phyloP scores from a whole-genome alignment of 2,329 filamentous ascomycete genomes.

The Aspergillus tanneri region DNA sequence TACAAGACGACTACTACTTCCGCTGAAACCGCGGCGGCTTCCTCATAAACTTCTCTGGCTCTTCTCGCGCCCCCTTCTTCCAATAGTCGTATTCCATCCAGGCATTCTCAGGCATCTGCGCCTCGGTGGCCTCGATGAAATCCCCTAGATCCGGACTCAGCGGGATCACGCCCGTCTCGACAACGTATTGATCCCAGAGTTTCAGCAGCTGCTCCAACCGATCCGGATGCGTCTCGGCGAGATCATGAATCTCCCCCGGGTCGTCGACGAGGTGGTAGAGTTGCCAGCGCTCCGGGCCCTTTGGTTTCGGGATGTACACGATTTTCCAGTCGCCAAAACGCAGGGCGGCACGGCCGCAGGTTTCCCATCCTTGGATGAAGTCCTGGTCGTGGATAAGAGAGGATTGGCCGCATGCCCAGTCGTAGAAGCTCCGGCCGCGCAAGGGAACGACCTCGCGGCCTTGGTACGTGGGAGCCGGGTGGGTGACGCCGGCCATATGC shows the following conservation, averaged over 20 bases:
- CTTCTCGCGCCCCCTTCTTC: constrained; percentile 54
- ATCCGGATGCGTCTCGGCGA: constrained; percentile 44
- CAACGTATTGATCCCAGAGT: constrained; percentile 58
- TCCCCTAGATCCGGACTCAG: constrained; percentile 58
- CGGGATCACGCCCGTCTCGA: constrained; percentile 61
- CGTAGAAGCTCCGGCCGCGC: constrained; percentile 51
- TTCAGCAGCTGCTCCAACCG: constrained; percentile 51
- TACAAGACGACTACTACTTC: constrained; percentile 36
- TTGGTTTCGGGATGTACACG: constrained; percentile 57
- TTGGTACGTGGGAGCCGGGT: constrained; percentile 55
- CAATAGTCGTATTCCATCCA: constrained; percentile 68
- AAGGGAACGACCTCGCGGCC: constrained; percentile 53
- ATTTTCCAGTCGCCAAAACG: constrained; percentile 59
- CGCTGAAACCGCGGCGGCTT: constrained; percentile 36
- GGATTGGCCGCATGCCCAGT: constrained; percentile 37
- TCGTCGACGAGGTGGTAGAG: constrained; percentile 56
- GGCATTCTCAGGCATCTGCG: constrained; percentile 64
- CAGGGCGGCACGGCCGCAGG: constrained; percentile 54
- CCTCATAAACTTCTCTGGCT: constrained; percentile 47
- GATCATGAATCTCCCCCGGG: constrained; percentile 52
- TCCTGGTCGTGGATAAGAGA: constrained; percentile 51
- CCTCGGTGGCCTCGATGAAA: constrained; percentile 61
- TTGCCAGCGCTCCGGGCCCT: constrained; percentile 58
- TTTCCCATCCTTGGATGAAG: constrained; percentile 58
- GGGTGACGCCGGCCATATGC: constrained; percentile 44